These are phyloP conservation scores for Naganishia albida DNA, from an alignment of 1,284 basidiomycete genomes.

Conservation along the genomic window DNA sequence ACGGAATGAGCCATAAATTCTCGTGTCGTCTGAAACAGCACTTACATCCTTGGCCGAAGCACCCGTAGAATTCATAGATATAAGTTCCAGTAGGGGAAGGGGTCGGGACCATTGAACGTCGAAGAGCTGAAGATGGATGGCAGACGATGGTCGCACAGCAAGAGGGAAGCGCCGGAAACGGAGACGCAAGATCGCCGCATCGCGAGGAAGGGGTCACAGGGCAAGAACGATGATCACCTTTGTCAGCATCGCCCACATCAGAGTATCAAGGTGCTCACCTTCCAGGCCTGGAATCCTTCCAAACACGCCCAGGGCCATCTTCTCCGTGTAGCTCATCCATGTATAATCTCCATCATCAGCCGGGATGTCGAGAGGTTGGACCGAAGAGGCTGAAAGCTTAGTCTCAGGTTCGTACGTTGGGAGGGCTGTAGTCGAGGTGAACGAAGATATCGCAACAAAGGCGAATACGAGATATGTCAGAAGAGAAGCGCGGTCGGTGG, in stretches of 20 bases:
- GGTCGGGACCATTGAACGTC: constrained; percentile 10
- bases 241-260: not conserved
- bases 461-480: constrained; percentile 78
- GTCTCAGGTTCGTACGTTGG: not conserved
- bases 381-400: no score
- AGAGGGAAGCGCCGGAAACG: not conserved
- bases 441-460: constrained; percentile 46
- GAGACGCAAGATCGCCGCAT: not conserved
- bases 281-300: constrained; percentile 16
- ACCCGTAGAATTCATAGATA: constrained; percentile 27
- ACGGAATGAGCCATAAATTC: not conserved
- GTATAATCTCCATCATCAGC: constrained; percentile 3
- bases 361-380: no score
- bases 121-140: not conserved
- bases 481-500: constrained; percentile 43
- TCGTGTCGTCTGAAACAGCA: not conserved
- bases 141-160: not conserved
- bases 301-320: constrained; percentile 16
- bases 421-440: not conserved
- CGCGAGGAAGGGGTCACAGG: not conserved
- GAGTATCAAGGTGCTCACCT: not conserved
- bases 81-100: constrained; percentile 17
- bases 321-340: constrained; percentile 19
- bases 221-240: not conserved
- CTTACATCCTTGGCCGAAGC: constrained; percentile 24